A percentile compares a stretch with the other conserved stretches of the same genome.
Evolutionary conservation across 2,329 filamentous ascomycete genomes (phyloP).

Genomic region (Torrubiellomyces zombiae): DNA sequence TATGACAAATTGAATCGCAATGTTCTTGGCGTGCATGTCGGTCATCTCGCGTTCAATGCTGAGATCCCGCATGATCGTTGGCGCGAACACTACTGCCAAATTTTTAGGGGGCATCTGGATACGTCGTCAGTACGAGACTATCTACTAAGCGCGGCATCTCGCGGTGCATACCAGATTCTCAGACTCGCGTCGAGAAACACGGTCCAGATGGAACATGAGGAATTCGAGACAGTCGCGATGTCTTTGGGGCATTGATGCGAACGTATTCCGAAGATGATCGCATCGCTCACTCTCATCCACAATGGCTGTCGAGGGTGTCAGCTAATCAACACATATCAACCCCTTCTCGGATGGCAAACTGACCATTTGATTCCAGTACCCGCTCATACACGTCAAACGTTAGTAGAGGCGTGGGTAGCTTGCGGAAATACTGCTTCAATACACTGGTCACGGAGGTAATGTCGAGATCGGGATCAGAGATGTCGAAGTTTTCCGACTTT

Average conservation of each 20-base stretch:
- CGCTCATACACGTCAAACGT: conserved; percentile 87
- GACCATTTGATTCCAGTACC: conserved; percentile 65
- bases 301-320: conserved; percentile 31
- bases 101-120: conserved; percentile 86
- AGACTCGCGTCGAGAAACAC: conserved; percentile 65
- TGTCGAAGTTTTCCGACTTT: conserved; percentile 69
- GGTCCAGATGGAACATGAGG: conserved; percentile 78
- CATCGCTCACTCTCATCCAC: conserved; percentile 51
- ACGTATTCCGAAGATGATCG: conserved; percentile 52
- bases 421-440: conserved; percentile 94
- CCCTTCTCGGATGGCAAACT: conserved; percentile 17
- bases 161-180: conserved; percentile 73
- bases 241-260: conserved; percentile 63
- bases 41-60: conserved; percentile 89
- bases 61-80: conserved; percentile 87
- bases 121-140: conserved; percentile 9
- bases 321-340: not conserved
- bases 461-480: conserved; percentile 83
- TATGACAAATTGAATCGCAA: conserved; percentile 81
- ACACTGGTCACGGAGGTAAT: conserved; percentile 94
- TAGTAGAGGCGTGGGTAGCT: conserved; percentile 73
- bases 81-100: conserved; percentile 89
- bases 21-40: conserved; percentile 87
- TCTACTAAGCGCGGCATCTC: too few relatives aligned
- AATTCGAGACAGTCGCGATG: conserved; percentile 88